Percentiles rank a stretch among this genome's conserved stretches.
Conservation (phyloP, 169 alveolate genomes). For the Plasmodium ovale region DNA sequence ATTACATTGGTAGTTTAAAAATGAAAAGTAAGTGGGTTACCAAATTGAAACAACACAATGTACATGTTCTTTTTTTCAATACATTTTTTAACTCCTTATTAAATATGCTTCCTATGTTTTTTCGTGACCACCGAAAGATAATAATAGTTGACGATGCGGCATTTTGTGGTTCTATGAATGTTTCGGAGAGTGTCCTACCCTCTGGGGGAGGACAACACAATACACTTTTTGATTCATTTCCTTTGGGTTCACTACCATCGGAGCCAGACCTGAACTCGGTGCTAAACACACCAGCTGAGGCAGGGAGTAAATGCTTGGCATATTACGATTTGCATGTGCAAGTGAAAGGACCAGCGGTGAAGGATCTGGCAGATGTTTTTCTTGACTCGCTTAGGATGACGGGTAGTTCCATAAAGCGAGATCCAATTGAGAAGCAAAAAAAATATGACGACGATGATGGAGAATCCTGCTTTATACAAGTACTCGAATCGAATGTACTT, state of each 20-base stretch:
- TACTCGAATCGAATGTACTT: constrained; percentile 82
- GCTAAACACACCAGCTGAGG: constrained; percentile 13
- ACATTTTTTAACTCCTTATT: constrained; percentile 61
- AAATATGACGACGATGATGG: constrained; percentile 72
- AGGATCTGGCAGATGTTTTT: constrained; percentile 82
- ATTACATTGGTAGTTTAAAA: constrained; percentile 77
- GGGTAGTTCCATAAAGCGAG: constrained; percentile 9
- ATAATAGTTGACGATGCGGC: constrained; percentile 84
- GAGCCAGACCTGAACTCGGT: neutral
- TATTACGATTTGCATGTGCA: constrained; percentile 75
- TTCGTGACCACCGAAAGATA: constrained; percentile 88
- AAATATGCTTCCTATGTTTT: constrained; percentile 80
- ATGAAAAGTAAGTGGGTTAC: constrained; percentile 76
- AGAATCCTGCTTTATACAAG: constrained; percentile 79
- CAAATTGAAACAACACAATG: constrained; percentile 25
- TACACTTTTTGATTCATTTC: neutral
- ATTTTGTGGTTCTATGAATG: constrained; percentile 89
- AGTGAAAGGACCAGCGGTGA: constrained; percentile 81
- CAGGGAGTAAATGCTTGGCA: constrained; percentile 65
- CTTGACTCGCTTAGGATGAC: constrained; percentile 80
- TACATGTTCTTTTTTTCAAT: constrained; percentile 74
- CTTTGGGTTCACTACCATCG: neutral
- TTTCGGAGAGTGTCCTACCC: constrained; percentile 74
- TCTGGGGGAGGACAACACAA: neutral
- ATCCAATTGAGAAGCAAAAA: constrained; percentile 47